A percentile compares a stretch with the other conserved stretches of the same genome.
These are phyloP conservation scores for Penstemon eatonii DNA, from an alignment of 257 asterid species.

Conservation along the genomic window DNA sequence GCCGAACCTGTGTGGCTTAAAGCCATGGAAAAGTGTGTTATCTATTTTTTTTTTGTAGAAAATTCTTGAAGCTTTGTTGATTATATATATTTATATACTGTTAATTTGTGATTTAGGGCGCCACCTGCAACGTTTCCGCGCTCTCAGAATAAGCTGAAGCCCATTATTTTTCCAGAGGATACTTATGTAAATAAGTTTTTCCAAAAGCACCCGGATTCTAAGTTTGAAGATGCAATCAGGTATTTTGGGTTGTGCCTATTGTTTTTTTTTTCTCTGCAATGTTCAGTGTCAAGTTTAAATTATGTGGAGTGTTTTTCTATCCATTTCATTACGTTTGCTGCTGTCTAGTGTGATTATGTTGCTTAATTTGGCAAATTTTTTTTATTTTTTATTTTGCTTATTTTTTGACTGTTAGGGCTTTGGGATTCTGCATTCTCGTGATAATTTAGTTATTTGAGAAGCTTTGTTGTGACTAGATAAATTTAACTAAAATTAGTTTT, in stretches of 20 bases:
- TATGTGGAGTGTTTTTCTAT: not conserved
- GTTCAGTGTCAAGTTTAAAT: slow-evolving; percentile 4
- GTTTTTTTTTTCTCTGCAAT: slow-evolving; percentile 13
- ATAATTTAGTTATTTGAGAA: slow-evolving; percentile 1
- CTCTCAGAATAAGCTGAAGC: slow-evolving; percentile 64
- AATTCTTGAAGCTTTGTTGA: slow-evolving; percentile 3
- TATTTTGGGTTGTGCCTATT: slow-evolving; percentile 31
- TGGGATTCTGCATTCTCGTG: slow-evolving; percentile 5
- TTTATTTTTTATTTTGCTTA: not conserved
- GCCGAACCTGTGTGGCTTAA: slow-evolving; percentile 94
- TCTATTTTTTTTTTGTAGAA: slow-evolving; percentile 9
- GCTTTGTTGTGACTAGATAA: slow-evolving; percentile 1
- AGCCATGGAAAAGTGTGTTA: slow-evolving; percentile 81
- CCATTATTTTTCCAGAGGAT: slow-evolving; percentile 79
- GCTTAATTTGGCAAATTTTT: not conserved
- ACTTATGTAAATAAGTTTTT: slow-evolving; percentile 64
- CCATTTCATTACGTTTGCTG: too few species aligned
- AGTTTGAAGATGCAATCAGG: slow-evolving; percentile 74
- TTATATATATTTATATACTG: not conserved
- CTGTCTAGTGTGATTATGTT: not conserved
- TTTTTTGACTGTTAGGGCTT: slow-evolving; percentile 10
- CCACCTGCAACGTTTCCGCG: slow-evolving; percentile 89
- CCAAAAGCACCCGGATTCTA: slow-evolving; percentile 68
- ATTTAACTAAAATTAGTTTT: slow-evolving; percentile 17
- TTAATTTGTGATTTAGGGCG: slow-evolving; percentile 46